phyloP scores from a whole-genome alignment of 805 yeast genomes.

The Yamadazyma philogaea region DNA sequence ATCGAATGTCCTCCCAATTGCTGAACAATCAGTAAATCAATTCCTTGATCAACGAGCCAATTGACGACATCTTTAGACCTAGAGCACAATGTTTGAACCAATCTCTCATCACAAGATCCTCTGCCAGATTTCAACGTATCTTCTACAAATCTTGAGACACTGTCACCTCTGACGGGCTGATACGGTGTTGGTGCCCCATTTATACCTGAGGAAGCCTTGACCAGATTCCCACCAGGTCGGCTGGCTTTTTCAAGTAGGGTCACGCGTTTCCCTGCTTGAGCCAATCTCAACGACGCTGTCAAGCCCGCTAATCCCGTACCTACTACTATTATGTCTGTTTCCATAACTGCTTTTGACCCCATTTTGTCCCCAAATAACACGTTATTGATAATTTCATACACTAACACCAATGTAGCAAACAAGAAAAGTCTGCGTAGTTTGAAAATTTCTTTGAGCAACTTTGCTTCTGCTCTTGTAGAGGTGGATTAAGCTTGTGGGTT shows the following conservation, averaged over 20 bases:
- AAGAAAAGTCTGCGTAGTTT: no score
- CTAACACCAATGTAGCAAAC: no score
- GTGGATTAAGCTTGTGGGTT: no score
- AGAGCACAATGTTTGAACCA: constrained; percentile 24
- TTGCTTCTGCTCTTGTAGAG: no score
- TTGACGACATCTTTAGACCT: constrained; percentile 30
- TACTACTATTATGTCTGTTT: constrained; percentile 33
- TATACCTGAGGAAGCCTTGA: constrained; percentile 61
- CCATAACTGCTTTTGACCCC: not conserved
- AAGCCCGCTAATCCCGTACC: constrained; percentile 61
- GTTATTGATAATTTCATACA: no score
- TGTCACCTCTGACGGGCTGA: constrained; percentile 25
- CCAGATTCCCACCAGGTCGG: constrained; percentile 56
- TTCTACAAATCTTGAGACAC: constrained; percentile 21
- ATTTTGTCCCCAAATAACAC: not conserved
- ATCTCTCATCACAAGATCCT: constrained; percentile 21
- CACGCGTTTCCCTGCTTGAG: constrained; percentile 38
- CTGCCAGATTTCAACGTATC: constrained; percentile 37
- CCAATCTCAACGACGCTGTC: constrained; percentile 40
- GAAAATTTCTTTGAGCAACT: no score
- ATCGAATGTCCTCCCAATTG: constrained; percentile 40
- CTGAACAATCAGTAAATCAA: constrained; percentile 31
- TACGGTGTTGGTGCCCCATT: constrained; percentile 39
- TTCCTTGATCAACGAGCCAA: constrained; percentile 28
- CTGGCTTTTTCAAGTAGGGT: constrained; percentile 47